Conservation (phyloP, 1,139 yeast species). For the Protomyces inouyei region DNA sequence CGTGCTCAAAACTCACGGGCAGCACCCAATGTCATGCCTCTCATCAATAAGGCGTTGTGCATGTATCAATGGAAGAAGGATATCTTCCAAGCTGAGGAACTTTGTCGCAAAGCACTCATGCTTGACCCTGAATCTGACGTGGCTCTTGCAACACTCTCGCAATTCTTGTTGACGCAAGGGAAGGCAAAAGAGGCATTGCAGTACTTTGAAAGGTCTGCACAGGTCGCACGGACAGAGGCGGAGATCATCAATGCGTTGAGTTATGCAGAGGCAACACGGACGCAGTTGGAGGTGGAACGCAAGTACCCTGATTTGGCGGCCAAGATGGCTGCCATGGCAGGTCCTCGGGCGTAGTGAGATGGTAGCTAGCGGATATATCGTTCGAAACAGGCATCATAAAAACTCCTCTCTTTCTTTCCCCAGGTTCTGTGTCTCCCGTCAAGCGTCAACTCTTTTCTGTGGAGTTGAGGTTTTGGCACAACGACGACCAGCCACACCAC, state of each 20-base stretch:
- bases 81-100: conserved; percentile 55
- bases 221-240: conserved; percentile 72
- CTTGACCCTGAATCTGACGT: conserved; percentile 79
- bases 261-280: conserved; percentile 78
- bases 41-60: conserved; percentile 79
- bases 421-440: no score
- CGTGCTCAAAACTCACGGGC: conserved; percentile 43
- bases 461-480: no score
- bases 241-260: conserved; percentile 91
- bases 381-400: no score
- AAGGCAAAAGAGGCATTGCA: conserved; percentile 74
- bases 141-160: conserved; percentile 86
- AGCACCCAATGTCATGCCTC: conserved; percentile 82
- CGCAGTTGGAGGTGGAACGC: conserved; percentile 65
- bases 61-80: conserved; percentile 39
- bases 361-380: no score
- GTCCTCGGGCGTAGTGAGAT: no score
- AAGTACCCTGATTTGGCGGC: conserved; percentile 31
- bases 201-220: conserved; percentile 76
- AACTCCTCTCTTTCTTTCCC: no score
- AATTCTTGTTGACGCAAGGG: conserved; percentile 78
- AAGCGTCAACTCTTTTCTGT: no score
- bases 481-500: not conserved
- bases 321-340: conserved; percentile 26
- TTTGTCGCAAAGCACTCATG: conserved; percentile 71